Percentiles rank a stretch among this genome's conserved stretches.
Conservation (phyloP, 2,329 filamentous ascomycete species). For the Penicillium sp. region DNA sequence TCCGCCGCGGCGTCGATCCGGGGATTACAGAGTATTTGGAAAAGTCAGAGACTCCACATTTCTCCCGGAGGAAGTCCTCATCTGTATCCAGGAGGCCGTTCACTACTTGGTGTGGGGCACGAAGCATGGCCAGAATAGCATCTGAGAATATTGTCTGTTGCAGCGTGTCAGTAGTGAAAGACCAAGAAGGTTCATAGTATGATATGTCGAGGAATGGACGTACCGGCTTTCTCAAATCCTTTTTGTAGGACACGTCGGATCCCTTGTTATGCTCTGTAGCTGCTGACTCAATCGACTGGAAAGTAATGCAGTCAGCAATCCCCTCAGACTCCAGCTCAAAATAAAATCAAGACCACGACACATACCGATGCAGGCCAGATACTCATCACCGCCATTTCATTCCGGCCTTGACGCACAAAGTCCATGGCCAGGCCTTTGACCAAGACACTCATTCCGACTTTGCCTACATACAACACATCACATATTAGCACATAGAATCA, state of each 20-base stretch:
- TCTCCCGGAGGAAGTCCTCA: conserved; percentile 73
- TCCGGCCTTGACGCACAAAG: conserved; percentile 64
- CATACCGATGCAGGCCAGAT: conserved; percentile 77
- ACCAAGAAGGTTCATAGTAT: not conserved
- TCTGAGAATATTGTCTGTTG: conserved; percentile 69
- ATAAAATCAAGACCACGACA: conserved; percentile 10
- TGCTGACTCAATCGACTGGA: conserved; percentile 68
- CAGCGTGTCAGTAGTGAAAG: conserved; percentile 11
- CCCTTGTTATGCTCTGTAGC: conserved; percentile 61
- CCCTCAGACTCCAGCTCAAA: not conserved
- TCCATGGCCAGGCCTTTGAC: conserved; percentile 83
- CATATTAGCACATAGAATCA: not conserved
- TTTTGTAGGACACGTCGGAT: conserved; percentile 48
- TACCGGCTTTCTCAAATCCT: conserved; percentile 64
- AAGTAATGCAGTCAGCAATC: conserved; percentile 5
- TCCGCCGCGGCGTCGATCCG: conserved; percentile 65
- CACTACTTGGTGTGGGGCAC: conserved; percentile 58
- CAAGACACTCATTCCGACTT: conserved; percentile 78
- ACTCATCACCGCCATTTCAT: conserved; percentile 72
- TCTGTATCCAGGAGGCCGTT: conserved; percentile 74
- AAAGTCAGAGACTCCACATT: conserved; percentile 68
- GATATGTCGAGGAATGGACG: conserved; percentile 9
- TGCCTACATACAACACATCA: conserved; percentile 47
- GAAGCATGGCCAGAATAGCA: conserved; percentile 71
- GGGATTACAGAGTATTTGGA: conserved; percentile 68